Evolutionary conservation across 2,329 filamentous ascomycete species (phyloP).

Genomic region (Mycogone perniciosa): DNA sequence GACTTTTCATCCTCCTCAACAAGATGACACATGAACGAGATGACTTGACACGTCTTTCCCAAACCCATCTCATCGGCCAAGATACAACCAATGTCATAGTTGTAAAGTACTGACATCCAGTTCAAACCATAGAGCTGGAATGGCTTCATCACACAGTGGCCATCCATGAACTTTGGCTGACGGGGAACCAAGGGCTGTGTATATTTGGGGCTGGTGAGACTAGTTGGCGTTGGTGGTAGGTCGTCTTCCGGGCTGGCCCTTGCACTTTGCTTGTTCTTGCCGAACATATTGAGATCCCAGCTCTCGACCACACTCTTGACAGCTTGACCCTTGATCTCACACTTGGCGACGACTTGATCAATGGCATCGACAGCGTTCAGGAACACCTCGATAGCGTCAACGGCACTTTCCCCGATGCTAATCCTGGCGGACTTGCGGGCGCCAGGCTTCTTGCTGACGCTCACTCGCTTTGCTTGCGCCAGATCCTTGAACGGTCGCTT

Average conservation of each 20-base stretch:
- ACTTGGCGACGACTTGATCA: conserved; percentile 71
- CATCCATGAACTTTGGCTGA: conserved; percentile 73
- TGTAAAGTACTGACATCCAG: conserved; percentile 82
- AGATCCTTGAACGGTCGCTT: conserved; percentile 68
- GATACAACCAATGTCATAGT: conserved; percentile 76
- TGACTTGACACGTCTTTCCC: conserved; percentile 95
- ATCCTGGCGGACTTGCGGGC: conserved; percentile 41
- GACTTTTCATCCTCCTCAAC: conserved; percentile 52
- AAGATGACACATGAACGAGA: conserved; percentile 81
- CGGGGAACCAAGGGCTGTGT: conserved; percentile 40
- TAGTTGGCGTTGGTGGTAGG: conserved; percentile 38
- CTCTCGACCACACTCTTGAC: conserved; percentile 40
- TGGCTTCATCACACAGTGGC: conserved; percentile 74
- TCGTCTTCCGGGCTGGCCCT: conserved; percentile 28
- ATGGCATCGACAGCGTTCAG: conserved; percentile 75
- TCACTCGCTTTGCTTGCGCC: conserved; percentile 59
- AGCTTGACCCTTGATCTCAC: conserved; percentile 62
- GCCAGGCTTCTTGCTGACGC: conserved; percentile 42
- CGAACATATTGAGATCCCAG: conserved; percentile 46
- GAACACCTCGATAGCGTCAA: conserved; percentile 58
- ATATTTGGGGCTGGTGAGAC: conserved; percentile 28
- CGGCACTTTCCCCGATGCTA: conserved; percentile 47
- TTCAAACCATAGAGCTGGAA: conserved; percentile 94
- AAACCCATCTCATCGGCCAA: conserved; percentile 96
- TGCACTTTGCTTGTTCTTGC: conserved; percentile 31